Evolutionary conservation across 441 rosid genomes (phyloP).

Genomic region (Syzygium syzygioides): DNA sequence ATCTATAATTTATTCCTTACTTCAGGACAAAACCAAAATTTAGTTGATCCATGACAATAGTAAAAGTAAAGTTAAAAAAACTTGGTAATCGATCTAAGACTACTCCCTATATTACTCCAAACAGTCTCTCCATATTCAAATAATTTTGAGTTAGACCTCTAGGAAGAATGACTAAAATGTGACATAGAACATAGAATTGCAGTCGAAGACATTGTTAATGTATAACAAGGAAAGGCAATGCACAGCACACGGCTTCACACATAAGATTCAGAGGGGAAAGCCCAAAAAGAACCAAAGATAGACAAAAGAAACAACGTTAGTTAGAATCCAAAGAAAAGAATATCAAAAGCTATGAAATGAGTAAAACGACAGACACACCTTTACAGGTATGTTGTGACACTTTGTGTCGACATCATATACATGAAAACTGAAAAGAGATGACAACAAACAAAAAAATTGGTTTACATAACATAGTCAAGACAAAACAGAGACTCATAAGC

Average conservation of each 20-base stretch:
- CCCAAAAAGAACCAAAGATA: not conserved
- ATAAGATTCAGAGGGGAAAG: not conserved
- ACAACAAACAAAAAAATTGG: not conserved
- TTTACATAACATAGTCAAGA: not conserved
- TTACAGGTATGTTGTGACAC: slow-evolving; percentile 42
- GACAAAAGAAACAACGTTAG: not conserved
- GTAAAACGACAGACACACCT: slow-evolving; percentile 28
- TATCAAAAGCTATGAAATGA: not conserved
- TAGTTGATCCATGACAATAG: too few relatives aligned
- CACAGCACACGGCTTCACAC: not conserved
- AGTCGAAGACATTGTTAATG: not conserved
- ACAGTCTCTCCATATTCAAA: not conserved
- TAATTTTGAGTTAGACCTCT: not conserved
- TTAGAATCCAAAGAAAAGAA: not conserved
- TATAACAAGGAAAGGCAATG: not conserved
- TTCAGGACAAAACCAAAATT: not conserved
- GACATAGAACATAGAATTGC: not conserved
- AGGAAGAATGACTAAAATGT: not conserved
- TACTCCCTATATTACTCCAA: not conserved
- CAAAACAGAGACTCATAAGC: not conserved
- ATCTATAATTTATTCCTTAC: not conserved
- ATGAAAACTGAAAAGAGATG: slow-evolving; percentile 32
- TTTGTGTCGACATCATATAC: slow-evolving; percentile 58
- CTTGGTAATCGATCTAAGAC: not conserved
- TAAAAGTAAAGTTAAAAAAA: too few relatives aligned